Evolutionary conservation across 352 stramenopile genomes (phyloP), one percentile per base, ranked within the genome.

Genomic region (Pythium grandisporangium): DNA sequence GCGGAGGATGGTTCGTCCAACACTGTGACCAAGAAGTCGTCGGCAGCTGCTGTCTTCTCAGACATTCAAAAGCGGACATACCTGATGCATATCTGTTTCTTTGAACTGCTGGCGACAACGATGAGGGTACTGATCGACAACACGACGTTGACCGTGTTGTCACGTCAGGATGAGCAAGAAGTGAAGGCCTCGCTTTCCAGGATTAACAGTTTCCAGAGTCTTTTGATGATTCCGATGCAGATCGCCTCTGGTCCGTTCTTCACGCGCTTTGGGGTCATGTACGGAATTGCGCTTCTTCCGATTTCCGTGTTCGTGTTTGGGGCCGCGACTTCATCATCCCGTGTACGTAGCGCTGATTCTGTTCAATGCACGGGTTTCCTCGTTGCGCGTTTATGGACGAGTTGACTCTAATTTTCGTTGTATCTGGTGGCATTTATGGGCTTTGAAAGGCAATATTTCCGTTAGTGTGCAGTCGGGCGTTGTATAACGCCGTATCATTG

Each of bases 181-280:
- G 71, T 91, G 33, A 90, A 93, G 37, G 57, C 64, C 1, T 87
- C 77, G 19, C 55, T 93, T 34, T 80, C 76, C 0, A 57, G 57
- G 38, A 83, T 93, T 42, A 93, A 89, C 47, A 75, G 74, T n/a
- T 47, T 87, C 13, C 80, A 93, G 48, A 93, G 80, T 42, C 72
- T 89, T 21, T 55, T 93, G 19, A 93, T 93, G 80, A 89, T 93
- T 41, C 80, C 80, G 12, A 70, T 93, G 60, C 80, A 93, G 36
- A 42, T 91, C 12, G 55, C 73, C 2, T 88, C 80, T 0, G 80
- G 80, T 4, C 64, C 75, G 4, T 84, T 91, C 32, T 93, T 91
- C 58, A 85, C 73, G 17, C 77, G 70, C 22, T 91, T 91, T 56
- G 79, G 79, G 22, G 79, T 90, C 37, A 88, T 93, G 76, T 87